Conservation (phyloP, 768 basidiomycete species). For the Suillus cothurnatus region DNA sequence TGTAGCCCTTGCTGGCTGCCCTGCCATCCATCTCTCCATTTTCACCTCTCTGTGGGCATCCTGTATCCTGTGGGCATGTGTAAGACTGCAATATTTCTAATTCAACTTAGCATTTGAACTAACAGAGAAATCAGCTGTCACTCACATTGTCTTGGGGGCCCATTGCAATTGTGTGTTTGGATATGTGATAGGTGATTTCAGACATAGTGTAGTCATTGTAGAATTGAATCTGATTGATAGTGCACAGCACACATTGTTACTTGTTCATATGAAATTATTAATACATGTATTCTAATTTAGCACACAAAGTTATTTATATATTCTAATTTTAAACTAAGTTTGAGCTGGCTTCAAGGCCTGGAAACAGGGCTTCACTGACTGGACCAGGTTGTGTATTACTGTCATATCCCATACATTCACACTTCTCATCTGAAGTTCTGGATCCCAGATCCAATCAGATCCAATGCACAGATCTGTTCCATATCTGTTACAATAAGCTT, state of each 20-base stretch:
- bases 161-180: neutral
- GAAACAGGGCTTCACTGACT: neutral
- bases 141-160: neutral
- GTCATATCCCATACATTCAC: too few relatives aligned
- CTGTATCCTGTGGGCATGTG: neutral
- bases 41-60: neutral
- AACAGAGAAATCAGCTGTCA: neutral
- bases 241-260: neutral
- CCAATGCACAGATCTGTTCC: too few relatives aligned
- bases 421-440: too few relatives aligned
- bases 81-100: neutral
- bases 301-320: neutral
- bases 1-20: neutral
- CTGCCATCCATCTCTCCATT: neutral
- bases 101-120: neutral
- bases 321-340: neutral
- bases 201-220: neutral
- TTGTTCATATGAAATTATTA: neutral
- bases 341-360: neutral
- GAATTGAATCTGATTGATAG: neutral
- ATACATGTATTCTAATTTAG: neutral
- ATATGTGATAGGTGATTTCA: neutral
- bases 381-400: neutral
- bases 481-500: too few relatives aligned
- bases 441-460: too few relatives aligned